Percentiles rank a stretch among this genome's conserved stretches.
Conservation (phyloP, 352 stramenopile genomes). For the Phytophthora ramorum region DNA sequence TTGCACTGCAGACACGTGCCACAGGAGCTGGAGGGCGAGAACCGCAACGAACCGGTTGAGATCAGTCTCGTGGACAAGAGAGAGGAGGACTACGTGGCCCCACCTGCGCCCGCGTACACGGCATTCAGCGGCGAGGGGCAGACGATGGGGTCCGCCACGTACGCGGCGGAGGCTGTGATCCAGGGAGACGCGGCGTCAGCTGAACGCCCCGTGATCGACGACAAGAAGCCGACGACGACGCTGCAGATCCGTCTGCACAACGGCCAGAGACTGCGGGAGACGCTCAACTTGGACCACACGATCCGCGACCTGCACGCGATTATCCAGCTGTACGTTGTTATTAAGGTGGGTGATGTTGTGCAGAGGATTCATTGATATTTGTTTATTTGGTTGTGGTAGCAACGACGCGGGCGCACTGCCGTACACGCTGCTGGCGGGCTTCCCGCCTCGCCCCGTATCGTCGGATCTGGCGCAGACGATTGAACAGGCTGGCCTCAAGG, state of each 20-base stretch:
- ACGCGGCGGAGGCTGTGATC: conserved; percentile 58
- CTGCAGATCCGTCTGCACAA: conserved; percentile 91
- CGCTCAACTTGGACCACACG: conserved; percentile 90
- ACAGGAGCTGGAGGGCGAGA: conserved; percentile 75
- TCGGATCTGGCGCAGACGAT: conserved; percentile 88
- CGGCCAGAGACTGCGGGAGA: conserved; percentile 80
- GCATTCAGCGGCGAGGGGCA: conserved; percentile 88
- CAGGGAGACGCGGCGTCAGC: conserved; percentile 37
- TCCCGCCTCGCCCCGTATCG: conserved; percentile 90
- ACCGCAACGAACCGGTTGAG: conserved; percentile 73
- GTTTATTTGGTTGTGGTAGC: conserved; percentile 31
- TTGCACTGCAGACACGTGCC: conserved; percentile 59
- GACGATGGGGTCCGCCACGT: conserved; percentile 70
- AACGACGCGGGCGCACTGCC: conserved; percentile 72
- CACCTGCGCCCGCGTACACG: conserved; percentile 78
- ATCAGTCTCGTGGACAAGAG: conserved; percentile 90
- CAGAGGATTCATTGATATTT: conserved; percentile 6
- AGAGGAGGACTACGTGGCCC: conserved; percentile 81
- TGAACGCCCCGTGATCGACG: conserved; percentile 78
- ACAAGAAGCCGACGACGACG: conserved; percentile 87
- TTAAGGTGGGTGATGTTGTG: not conserved
- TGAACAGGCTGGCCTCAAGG: conserved; percentile 92
- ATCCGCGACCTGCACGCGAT: conserved; percentile 89
- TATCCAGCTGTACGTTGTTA: conserved; percentile 69
- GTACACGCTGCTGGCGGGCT: conserved; percentile 94